A percentile compares a stretch with the other conserved stretches of the same genome.
Conservation (phyloP, 2,329 filamentous ascomycete genomes). For the Hymenotorrendiella dingleyae region DNA sequence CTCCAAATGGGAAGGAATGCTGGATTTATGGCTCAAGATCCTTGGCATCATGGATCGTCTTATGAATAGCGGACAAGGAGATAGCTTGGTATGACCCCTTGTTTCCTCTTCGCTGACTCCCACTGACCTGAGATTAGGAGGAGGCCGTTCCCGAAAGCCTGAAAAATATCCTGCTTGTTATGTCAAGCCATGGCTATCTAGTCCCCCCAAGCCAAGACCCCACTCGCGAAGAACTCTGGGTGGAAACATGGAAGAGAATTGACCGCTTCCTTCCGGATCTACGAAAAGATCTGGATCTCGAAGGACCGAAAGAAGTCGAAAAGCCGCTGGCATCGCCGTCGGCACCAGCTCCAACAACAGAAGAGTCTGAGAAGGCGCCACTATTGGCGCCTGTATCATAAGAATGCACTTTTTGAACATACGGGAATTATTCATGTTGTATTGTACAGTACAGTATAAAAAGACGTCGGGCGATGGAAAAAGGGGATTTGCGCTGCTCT, state of each 20-base stretch:
- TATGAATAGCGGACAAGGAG: constrained; percentile 91
- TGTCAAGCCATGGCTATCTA: constrained; percentile 83
- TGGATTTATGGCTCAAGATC: constrained; percentile 87
- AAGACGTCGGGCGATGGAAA: no score
- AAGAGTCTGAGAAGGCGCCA: constrained; percentile 4
- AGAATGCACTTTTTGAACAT: no score
- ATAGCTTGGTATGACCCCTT: constrained; percentile 67
- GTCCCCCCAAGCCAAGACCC: constrained; percentile 59
- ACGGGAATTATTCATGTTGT: no score
- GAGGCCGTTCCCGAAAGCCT: constrained; percentile 93
- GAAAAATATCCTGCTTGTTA: constrained; percentile 93
- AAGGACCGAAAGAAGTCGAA: constrained; percentile 27
- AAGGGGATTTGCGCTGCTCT: no score
- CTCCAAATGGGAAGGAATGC: constrained; percentile 79
- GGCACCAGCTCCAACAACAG: neutral
- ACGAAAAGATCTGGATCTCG: constrained; percentile 49
- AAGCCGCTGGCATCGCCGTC: neutral
- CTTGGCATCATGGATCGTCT: constrained; percentile 91
- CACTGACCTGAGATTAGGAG: constrained; percentile 49
- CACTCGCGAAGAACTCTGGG: constrained; percentile 51
- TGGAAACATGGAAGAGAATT: constrained; percentile 59
- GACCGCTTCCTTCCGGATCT: constrained; percentile 60
- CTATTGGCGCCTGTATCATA: constrained; percentile 6
- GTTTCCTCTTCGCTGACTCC: neutral
- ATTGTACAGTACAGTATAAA: no score